Base-by-base conservation (phyloP, 768 basidiomycete species). In the Rhodotorula kratochvilovae region DNA sequence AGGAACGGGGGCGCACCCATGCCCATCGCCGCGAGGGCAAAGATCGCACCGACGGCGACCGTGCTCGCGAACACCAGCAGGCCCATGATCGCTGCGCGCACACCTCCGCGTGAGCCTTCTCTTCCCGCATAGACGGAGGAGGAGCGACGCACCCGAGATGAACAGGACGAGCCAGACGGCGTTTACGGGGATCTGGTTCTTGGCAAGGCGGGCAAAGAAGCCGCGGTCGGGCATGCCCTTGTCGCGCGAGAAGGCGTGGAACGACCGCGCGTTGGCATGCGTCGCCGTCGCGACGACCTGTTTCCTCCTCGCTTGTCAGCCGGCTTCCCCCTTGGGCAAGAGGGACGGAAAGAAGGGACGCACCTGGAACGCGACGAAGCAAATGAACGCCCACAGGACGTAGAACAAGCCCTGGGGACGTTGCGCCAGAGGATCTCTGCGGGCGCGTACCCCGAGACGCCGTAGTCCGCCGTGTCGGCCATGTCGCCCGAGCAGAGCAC, bases 301-400 rank as follows among this genome's bases (percentile, higher is more conserved):
- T n/a, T n/a, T n/a, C n/a, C n/a, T n/a, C n/a, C n/a, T n/a, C n/a
- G n/a, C n/a, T n/a, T n/a, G n/a, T n/a, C n/a, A n/a, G n/a, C n/a
- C n/a, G n/a, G n/a, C n/a, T n/a, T n/a, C n/a, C n/a, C n/a, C n/a
- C n/a, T n/a, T n/a, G 33, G 48, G 63, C 29, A 62, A n/a, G 45
- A 3, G 17, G 21, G 45, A 23, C 8, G 21, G 33, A 25, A 25
- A 19, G 33, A 86, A 88, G 80, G 90, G 89, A 27, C 86, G 87
- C 66, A 91, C 90, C 79, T 90, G 90, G 82, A 91, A 92, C 0
- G 92, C 92, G 25, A 91, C 90, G 67, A 90, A 79, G 83, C 91
- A 92, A 42, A 91, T 89, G 71, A 88, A 87, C 23, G 83, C 87
- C 91, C 91, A 94, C 55, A 92, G 84, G 66, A 89, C 84, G 61